Conservation (phyloP, 768 basidiomycete species). For the Calocera cornea region DNA sequence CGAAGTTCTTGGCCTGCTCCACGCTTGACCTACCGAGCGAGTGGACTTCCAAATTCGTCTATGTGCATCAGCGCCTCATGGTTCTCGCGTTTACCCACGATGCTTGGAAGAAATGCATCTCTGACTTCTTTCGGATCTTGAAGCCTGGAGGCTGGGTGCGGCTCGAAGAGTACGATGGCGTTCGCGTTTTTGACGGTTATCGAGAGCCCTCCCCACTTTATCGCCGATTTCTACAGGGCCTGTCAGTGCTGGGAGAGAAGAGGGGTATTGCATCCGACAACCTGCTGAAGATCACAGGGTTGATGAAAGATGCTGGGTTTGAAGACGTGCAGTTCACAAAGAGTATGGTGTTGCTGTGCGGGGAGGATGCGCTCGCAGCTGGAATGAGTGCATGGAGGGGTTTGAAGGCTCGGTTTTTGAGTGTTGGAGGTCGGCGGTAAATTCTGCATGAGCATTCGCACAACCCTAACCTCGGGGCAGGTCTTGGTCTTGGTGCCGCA, state of each 20-base stretch:
- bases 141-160: constrained; percentile 12
- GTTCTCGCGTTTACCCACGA: neutral
- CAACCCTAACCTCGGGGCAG: neutral
- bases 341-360: neutral
- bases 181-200: constrained; percentile 4
- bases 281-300: neutral
- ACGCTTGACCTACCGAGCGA: constrained; percentile 12
- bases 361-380: neutral
- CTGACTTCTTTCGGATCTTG: constrained; percentile 5
- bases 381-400: neutral
- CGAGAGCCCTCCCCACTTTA: neutral
- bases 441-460: neutral
- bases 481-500: neutral
- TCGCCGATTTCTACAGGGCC: neutral
- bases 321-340: neutral
- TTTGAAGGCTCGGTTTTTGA: neutral
- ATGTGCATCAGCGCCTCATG: constrained; percentile 13
- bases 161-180: constrained; percentile 6
- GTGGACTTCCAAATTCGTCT: constrained; percentile 6
- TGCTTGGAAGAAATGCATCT: constrained; percentile 7
- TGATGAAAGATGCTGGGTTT: neutral
- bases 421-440: neutral
- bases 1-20: constrained; percentile 13
- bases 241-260: neutral
- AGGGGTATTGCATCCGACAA: neutral